Percentiles rank a stretch among this genome's conserved stretches.
These are phyloP conservation scores for Neurospora pannonica DNA, from an alignment of 495 filamentous ascomycete genomes.

Conservation along the genomic window DNA sequence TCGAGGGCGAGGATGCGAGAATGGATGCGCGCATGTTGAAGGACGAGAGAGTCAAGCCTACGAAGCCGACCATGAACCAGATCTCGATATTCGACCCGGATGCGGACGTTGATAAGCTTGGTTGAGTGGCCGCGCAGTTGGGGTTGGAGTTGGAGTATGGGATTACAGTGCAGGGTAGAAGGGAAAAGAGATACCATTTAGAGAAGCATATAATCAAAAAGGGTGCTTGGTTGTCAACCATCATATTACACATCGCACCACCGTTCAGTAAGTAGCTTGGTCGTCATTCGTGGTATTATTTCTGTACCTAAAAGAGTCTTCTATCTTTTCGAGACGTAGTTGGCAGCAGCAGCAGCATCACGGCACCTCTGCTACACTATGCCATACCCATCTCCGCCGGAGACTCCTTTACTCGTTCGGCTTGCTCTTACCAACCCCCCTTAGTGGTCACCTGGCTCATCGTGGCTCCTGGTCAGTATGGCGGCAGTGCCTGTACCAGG, in stretches of 20 bases:
- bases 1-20: slow-evolving; percentile 85
- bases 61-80: slow-evolving; percentile 42
- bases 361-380: neutral
- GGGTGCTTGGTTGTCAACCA: neutral
- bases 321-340: neutral
- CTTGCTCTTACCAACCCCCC: neutral
- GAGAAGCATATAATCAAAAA: neutral
- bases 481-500: slow-evolving; percentile 69
- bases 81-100: slow-evolving; percentile 51
- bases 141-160: neutral
- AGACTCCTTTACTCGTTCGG: neutral
- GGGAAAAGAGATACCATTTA: neutral
- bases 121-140: slow-evolving; percentile 32
- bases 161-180: neutral
- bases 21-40: slow-evolving; percentile 84
- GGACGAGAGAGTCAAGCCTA: slow-evolving; percentile 67
- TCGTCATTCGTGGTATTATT: neutral
- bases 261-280: neutral
- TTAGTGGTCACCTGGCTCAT: slow-evolving; percentile 27
- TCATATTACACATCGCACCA: neutral
- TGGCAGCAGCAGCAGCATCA: neutral
- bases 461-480: slow-evolving; percentile 61
- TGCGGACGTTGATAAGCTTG: slow-evolving; percentile 62
- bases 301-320: neutral
- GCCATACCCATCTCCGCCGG: slow-evolving; percentile 1